Base-by-base conservation (phyloP, 306 rosid species). In the Gleditsia sinensis region DNA sequence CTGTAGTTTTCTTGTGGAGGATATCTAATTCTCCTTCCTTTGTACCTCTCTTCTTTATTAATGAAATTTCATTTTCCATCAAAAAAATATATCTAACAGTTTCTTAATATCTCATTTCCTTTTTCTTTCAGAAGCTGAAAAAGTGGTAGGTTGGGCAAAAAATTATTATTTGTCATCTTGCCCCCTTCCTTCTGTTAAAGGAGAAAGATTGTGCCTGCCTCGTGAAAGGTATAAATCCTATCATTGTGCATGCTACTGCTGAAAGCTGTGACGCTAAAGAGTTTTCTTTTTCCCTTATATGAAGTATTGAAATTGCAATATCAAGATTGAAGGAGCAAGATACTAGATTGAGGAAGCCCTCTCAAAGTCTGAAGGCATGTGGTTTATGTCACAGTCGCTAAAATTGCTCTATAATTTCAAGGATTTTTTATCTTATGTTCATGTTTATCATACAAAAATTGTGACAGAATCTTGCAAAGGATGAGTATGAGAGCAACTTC, bases 101-200 rank as follows among this genome's bases (percentile, higher is more conserved):
- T n/a, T n/a, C n/a, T n/a, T n/a, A n/a, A n/a, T n/a, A n/a, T n/a
- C n/a, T 40, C 20, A 10, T 55, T 42, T 39, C 40, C 10, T 66
- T 76, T 53, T 68, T 12, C 77, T 75, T 77, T 68, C 90, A 94
- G 99, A 88, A 79, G 96, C 97, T 81, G 99, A 94, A 85, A 94
- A 92, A 83, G 90, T 92, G 50, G 89, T 88, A 32, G 99, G 99
- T 51, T 94, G 97, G 97, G 95, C 99, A 27, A 94, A 92, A 83
- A 94, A 85, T 84, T 86, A 94, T 80, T 88, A 90, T 77, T 83
- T 94, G 78, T 85, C 99, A 7, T 80, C 89, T 13, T 92, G 96
- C 83, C 54, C 40, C 56, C 84, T 72, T 80, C 97, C 97, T 51
- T 82, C 75, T 63, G 62, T 92, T 72, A 94, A 87, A 87, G 96